Evolutionary conservation across 768 basidiomycete species (phyloP).

Genomic region (Russula olivacea): DNA sequence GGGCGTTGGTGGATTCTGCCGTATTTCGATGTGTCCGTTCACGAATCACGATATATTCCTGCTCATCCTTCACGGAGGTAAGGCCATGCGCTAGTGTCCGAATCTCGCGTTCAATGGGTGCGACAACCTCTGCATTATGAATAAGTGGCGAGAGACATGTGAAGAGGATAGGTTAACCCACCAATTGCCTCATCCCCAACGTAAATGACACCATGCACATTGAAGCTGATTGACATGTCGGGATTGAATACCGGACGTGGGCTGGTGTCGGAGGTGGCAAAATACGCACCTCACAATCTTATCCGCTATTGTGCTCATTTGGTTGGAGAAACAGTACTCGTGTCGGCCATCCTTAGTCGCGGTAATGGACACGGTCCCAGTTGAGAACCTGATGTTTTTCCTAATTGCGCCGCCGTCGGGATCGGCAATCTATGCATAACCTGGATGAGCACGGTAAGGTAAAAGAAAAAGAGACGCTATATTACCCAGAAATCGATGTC

Average conservation of each 20-base stretch:
- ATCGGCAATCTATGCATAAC: constrained; percentile 70
- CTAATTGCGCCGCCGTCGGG: constrained; percentile 61
- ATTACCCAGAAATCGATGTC: constrained; percentile 96
- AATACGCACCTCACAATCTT: constrained; percentile 80
- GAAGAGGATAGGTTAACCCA: constrained; percentile 31
- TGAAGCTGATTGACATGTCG: constrained; percentile 59
- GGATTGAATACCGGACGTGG: neutral
- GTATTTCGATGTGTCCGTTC: constrained; percentile 93
- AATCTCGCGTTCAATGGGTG: constrained; percentile 95
- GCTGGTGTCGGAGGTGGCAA: neutral
- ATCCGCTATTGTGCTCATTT: constrained; percentile 95
- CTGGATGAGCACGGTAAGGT: neutral
- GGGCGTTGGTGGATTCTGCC: constrained; percentile 84
- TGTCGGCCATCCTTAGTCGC: constrained; percentile 83
- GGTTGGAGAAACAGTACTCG: constrained; percentile 98
- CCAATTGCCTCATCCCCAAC: constrained; percentile 72
- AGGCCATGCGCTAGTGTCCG: constrained; percentile 75
- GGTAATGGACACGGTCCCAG: constrained; percentile 83
- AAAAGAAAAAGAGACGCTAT: constrained; percentile 15
- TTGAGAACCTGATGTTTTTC: constrained; percentile 82
- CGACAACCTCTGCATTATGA: constrained; percentile 63
- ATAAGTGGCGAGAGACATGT: neutral
- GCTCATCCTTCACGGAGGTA: constrained; percentile 92
- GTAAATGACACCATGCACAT: constrained; percentile 96
- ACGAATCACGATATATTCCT: constrained; percentile 95